These are phyloP conservation scores for Calocybe cyanea DNA, from an alignment of 768 basidiomycete species.

Conservation along the genomic window DNA sequence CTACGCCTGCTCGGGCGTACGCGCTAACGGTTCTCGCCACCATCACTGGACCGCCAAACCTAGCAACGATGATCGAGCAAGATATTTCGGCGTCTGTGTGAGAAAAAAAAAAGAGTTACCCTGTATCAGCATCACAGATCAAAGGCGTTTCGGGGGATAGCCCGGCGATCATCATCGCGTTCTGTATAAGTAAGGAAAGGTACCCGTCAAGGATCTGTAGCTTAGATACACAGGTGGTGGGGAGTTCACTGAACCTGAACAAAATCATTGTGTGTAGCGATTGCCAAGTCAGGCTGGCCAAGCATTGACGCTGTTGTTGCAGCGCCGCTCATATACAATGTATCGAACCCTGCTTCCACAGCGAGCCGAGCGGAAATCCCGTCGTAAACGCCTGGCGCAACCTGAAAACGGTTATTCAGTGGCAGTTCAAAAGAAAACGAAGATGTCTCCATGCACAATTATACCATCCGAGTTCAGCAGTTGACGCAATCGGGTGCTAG, in stretches of 20 bases:
- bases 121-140: constrained; percentile 57
- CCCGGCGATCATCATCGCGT: constrained; percentile 46
- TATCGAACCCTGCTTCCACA: constrained; percentile 46
- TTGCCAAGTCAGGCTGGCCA: constrained; percentile 52
- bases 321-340: constrained; percentile 48
- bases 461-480: constrained; percentile 2
- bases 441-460: constrained; percentile 3
- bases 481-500: constrained; percentile 12
- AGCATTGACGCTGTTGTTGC: constrained; percentile 53
- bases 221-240: neutral
- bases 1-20: constrained; percentile 47
- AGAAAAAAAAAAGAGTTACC: constrained; percentile 23
- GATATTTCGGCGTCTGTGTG: neutral
- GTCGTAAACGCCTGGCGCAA: constrained; percentile 39
- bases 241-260: constrained; percentile 29
- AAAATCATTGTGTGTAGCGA: constrained; percentile 54
- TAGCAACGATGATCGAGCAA: constrained; percentile 10
- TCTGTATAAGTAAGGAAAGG: constrained; percentile 14
- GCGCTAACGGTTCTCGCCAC: constrained; percentile 49
- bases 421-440: neutral
- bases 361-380: constrained; percentile 51
- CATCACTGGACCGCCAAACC: constrained; percentile 53
- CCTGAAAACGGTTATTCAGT: neutral
- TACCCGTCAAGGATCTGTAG: constrained; percentile 6
- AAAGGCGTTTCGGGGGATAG: constrained; percentile 43